These are phyloP conservation scores for Eimeria necatrix DNA, from an alignment of 169 alveolate genomes.

Conservation along the genomic window DNA sequence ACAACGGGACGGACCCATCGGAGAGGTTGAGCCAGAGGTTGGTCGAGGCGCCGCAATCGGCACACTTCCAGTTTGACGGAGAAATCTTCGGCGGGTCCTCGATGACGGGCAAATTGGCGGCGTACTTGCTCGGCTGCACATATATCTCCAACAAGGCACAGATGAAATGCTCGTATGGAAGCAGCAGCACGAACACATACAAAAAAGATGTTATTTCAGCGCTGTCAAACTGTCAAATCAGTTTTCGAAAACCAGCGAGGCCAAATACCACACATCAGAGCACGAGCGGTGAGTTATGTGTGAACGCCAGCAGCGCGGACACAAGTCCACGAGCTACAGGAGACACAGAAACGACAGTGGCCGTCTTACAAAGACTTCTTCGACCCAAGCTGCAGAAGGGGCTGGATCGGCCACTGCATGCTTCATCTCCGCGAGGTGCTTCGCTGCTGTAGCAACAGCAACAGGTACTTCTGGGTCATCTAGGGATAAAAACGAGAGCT, in stretches of 20 bases:
- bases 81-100: constrained; percentile 75
- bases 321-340: not conserved
- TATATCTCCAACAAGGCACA: not conserved
- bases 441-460: constrained; percentile 51
- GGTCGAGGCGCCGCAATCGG: constrained; percentile 80
- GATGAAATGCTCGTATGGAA: not conserved
- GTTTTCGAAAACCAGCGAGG: not conserved
- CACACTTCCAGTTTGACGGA: constrained; percentile 83
- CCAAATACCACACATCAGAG: no score
- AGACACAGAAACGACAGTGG: no score
- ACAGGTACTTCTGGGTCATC: constrained; percentile 60
- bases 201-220: not conserved
- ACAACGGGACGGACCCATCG: constrained; percentile 72
- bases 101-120: constrained; percentile 59
- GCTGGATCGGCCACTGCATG: constrained; percentile 42
- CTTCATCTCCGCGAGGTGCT: constrained; percentile 59
- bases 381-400: constrained; percentile 70
- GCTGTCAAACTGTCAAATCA: not conserved
- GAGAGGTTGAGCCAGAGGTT: constrained; percentile 84
- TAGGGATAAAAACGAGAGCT: constrained; percentile 45
- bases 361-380: constrained; percentile 60
- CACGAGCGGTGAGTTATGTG: no score
- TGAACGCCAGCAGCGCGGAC: not conserved
- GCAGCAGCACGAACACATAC: not conserved
- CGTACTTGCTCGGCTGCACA: constrained; percentile 75